Conservation (phyloP, 139 green algal genomes). For the Yamagishiella unicocca region DNA sequence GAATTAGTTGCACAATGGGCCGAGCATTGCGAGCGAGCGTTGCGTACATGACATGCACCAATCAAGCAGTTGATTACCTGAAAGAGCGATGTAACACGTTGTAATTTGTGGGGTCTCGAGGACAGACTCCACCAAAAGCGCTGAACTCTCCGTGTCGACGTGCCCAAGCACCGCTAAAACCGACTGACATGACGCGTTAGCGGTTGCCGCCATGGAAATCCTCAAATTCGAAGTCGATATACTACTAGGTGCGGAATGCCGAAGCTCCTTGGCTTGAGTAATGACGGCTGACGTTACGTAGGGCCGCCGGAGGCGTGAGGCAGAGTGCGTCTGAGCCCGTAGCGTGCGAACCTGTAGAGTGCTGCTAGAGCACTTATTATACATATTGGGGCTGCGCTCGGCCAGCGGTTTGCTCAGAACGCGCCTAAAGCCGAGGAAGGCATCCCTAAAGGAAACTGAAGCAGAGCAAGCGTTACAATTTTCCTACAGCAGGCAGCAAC, state of each 20-base stretch:
- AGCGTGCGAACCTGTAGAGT: neutral
- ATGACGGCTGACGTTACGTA: neutral
- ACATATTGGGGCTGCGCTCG: too few species aligned
- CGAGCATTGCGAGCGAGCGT: too few species aligned
- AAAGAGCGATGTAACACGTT: neutral
- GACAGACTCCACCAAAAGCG: neutral
- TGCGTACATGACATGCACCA: too few species aligned
- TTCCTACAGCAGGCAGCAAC: too few species aligned
- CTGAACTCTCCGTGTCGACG: neutral
- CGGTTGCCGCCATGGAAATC: neutral
- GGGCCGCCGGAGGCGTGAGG: neutral
- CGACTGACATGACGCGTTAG: neutral
- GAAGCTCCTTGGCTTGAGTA: neutral
- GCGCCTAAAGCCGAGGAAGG: too few species aligned
- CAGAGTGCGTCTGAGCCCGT: neutral
- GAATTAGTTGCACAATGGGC: too few species aligned
- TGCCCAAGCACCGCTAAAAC: slow-evolving; percentile 15
- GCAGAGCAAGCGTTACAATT: too few species aligned
- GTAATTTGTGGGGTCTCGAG: neutral
- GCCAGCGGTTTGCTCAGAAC: too few species aligned
- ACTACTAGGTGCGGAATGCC: too few species aligned
- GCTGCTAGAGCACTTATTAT: neutral
- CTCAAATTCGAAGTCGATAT: too few species aligned
- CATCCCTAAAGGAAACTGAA: too few species aligned
- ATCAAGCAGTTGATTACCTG: neutral